Conservation (phyloP, 345 rosid genomes). For the Dipteronia dyeriana region DNA sequence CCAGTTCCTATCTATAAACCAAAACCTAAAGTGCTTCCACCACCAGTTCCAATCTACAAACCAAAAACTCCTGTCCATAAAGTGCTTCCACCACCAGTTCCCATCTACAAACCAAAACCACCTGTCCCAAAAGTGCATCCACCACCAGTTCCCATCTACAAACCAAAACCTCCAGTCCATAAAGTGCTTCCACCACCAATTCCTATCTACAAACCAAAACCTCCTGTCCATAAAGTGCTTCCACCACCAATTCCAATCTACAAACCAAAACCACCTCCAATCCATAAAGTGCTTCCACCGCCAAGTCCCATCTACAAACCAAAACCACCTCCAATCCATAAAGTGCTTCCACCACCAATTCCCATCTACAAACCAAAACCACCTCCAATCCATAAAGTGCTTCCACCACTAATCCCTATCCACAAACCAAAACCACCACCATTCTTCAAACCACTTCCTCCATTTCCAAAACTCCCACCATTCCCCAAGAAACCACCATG, state of each 20-base stretch:
- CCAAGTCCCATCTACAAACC: conserved; percentile 22
- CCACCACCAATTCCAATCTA: neutral
- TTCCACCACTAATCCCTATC: conserved; percentile 33
- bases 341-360: conserved; percentile 9
- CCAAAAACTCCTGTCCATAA: conserved; percentile 27
- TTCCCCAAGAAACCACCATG: conserved; percentile 29
- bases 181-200: neutral
- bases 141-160: neutral
- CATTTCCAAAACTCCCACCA: conserved; percentile 54
- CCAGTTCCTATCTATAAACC: conserved; percentile 23
- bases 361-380: conserved; percentile 31
- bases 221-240: neutral
- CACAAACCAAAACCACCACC: conserved; percentile 5
- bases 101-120: neutral
- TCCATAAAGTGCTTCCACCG: conserved; percentile 14
- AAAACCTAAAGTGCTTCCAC: conserved; percentile 1
- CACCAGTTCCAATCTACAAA: neutral
- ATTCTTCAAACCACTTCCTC: neutral
- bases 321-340: neutral
- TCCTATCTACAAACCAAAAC: neutral
- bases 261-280: conserved; percentile 9
- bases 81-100: conserved; percentile 21
- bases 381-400: conserved; percentile 34
- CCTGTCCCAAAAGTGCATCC: neutral
- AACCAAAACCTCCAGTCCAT: neutral